Evolutionary conservation across 805 yeast genomes (phyloP).

Genomic region (Candida wancherniae): DNA sequence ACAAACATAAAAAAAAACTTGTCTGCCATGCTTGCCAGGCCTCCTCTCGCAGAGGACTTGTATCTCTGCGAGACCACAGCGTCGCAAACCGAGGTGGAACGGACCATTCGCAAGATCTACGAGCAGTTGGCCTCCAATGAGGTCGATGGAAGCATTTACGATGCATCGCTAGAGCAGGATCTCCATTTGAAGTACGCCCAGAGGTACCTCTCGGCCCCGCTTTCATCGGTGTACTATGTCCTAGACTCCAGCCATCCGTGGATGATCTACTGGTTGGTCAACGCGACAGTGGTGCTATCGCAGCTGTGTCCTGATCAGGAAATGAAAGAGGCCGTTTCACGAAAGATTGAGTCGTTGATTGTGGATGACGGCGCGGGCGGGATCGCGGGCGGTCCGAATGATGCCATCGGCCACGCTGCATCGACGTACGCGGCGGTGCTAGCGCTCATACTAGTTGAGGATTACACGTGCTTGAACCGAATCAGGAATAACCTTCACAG

Average conservation of each 20-base stretch:
- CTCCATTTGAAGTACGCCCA: constrained; percentile 43
- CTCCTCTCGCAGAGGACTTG: constrained; percentile 12
- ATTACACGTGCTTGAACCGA: constrained; percentile 25
- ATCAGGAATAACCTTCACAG: constrained; percentile 40
- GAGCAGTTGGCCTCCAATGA: constrained; percentile 16
- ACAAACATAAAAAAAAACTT: constrained; percentile 9
- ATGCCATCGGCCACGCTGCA: constrained; percentile 82
- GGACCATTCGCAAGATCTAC: constrained; percentile 26
- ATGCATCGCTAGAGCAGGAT: constrained; percentile 15
- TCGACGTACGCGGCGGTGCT: constrained; percentile 74
- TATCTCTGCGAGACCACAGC: constrained; percentile 33
- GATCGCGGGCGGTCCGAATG: constrained; percentile 75
- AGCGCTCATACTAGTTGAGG: constrained; percentile 52
- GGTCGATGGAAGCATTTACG: constrained; percentile 4
- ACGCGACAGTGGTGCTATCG: constrained; percentile 30
- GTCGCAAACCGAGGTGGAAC: constrained; percentile 33
- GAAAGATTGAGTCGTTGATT: constrained; percentile 24
- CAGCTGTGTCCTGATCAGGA: constrained; percentile 7
- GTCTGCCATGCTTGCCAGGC: constrained; percentile 9
- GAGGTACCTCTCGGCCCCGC: constrained; percentile 33
- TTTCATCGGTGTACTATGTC: constrained; percentile 48
- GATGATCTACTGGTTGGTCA: constrained; percentile 81
- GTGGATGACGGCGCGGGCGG: constrained; percentile 44
- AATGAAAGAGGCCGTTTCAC: constrained; percentile 10
- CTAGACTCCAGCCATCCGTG: constrained; percentile 92